Conservation (phyloP, 352 stramenopile species). For the Hyaloperonospora arabidopsidis region DNA sequence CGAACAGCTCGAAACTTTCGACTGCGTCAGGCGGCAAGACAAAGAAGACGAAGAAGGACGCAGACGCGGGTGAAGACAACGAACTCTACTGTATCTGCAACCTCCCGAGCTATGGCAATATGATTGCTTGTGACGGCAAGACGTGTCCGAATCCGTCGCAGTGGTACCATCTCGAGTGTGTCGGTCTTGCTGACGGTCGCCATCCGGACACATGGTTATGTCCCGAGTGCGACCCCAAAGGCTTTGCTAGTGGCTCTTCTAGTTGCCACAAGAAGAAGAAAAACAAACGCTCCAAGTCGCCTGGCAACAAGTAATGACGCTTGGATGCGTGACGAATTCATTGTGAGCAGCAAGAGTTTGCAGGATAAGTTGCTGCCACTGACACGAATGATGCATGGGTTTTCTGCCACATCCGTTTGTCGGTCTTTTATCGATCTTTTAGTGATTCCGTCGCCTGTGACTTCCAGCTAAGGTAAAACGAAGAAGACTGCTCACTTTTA, state of each 20-base stretch:
- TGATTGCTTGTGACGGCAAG: conserved; percentile 85
- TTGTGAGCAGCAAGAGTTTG: conserved; percentile 10
- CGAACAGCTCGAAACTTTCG: conserved; percentile 21
- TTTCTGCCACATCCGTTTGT: too few species aligned
- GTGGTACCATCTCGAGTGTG: conserved; percentile 85
- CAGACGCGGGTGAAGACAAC: conserved; percentile 71
- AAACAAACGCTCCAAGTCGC: conserved; percentile 76
- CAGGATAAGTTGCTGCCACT: background rate
- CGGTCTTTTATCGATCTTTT: too few species aligned
- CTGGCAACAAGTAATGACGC: conserved; percentile 41
- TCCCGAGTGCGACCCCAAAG: conserved; percentile 77
- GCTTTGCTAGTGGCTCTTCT: conserved; percentile 43
- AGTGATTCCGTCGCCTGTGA: too few species aligned
- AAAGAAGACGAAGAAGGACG: conserved; percentile 62
- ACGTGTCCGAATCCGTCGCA: conserved; percentile 82
- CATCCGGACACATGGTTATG: conserved; percentile 84
- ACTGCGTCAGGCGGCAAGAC: conserved; percentile 24
- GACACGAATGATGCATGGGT: too few species aligned
- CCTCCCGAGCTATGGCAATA: conserved; percentile 80
- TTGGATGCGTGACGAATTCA: conserved; percentile 4
- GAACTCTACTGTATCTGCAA: conserved; percentile 87
- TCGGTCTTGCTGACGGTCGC: conserved; percentile 68
- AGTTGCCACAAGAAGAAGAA: conserved; percentile 86
- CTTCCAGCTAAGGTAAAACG: too few species aligned
- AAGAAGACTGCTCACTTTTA: too few species aligned